Base-by-base conservation (phyloP, 2,329 filamentous ascomycete species). In the Colletotrichum lentis region DNA sequence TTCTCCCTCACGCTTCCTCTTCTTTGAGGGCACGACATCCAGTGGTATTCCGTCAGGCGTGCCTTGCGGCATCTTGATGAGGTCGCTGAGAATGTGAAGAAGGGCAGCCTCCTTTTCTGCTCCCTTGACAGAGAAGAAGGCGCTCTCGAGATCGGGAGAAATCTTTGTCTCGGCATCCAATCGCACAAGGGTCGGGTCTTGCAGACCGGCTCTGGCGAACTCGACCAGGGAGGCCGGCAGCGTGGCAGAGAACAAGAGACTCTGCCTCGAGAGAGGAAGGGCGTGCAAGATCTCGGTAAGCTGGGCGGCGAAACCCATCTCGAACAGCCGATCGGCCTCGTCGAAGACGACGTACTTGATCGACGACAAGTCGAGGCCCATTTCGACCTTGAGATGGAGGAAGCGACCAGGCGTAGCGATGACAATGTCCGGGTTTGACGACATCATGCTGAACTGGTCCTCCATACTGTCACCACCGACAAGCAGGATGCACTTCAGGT, bases 381-480 rank as follows among this genome's bases (percentile, higher is more conserved):
- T 99, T 77, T 99, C 96, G 22, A 98, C 95, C 80, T 98, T 96
- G 71, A 99, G 81, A 84, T 99, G 96, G 72, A 99, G 83, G 74
- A 99, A 99, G 73, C 96, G 92, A 78, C 96, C 96, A 0, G 96
- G 96, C 0, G 96, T 98, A 12, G 96, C 96, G 75, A 99, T 98
- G 73, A 99, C 88, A 72, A 99, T 97, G 77, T 99, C 96, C 0
- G 96, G 96, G 77, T 99, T 99, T 41, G 90, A 88, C 1, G 94
- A 90, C 93, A 98, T 97, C 77, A 91, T 90, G 64, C 89, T 88
- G 78, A 98, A 98, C 78, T 98, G 96, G 73, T 98, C 95, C 78
- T 98, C 96, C 70, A 98, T 80, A 76, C 93, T 96, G 79, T 99
- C 96, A 80, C 96, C 96, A 79, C 96, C 96, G 54, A 98, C 95